Percentiles rank a stretch among this genome's conserved stretches.
Conservation (phyloP, 2,329 filamentous ascomycete species). For the Fulvia fulva region DNA sequence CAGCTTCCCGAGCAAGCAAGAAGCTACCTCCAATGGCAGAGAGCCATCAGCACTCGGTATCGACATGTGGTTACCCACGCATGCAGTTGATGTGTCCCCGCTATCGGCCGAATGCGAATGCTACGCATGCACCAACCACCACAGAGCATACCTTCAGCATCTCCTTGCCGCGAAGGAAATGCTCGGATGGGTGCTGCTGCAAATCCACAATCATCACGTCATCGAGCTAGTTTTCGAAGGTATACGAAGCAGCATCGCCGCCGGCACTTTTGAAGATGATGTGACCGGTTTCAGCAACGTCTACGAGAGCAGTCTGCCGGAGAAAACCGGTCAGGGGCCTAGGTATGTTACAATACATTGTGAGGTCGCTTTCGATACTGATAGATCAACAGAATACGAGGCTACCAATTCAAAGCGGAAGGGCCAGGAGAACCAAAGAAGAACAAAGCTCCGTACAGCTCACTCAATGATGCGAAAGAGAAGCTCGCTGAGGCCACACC, state of each 20-base stretch:
- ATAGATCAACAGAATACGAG: conserved; percentile 53
- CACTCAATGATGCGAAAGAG: conserved; percentile 49
- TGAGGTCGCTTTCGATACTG: conserved; percentile 11
- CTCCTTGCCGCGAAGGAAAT: conserved; percentile 89
- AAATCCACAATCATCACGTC: conserved; percentile 82
- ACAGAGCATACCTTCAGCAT: conserved; percentile 83
- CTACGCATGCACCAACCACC: conserved; percentile 79
- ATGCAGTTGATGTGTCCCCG: conserved; percentile 61
- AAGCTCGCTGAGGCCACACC: conserved; percentile 48
- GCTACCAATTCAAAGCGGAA: conserved; percentile 75
- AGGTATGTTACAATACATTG: conserved; percentile 41
- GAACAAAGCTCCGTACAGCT: conserved; percentile 66
- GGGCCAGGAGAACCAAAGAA: conserved; percentile 60
- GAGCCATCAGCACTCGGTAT: conserved; percentile 57
- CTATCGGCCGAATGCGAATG: conserved; percentile 65
- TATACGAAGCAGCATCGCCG: conserved; percentile 61
- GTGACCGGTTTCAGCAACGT: conserved; percentile 56
- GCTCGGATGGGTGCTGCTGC: conserved; percentile 89
- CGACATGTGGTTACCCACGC: conserved; percentile 67
- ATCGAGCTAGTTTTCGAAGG: conserved; percentile 69
- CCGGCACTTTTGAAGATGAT: conserved; percentile 53
- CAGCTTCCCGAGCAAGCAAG: conserved; percentile 55
- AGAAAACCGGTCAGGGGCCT: conserved; percentile 72
- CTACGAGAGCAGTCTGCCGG: conserved; percentile 70
- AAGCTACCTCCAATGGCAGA: conserved; percentile 5